Conservation (phyloP, 2,329 filamentous ascomycete genomes). For the Exserohilum rostratum region DNA sequence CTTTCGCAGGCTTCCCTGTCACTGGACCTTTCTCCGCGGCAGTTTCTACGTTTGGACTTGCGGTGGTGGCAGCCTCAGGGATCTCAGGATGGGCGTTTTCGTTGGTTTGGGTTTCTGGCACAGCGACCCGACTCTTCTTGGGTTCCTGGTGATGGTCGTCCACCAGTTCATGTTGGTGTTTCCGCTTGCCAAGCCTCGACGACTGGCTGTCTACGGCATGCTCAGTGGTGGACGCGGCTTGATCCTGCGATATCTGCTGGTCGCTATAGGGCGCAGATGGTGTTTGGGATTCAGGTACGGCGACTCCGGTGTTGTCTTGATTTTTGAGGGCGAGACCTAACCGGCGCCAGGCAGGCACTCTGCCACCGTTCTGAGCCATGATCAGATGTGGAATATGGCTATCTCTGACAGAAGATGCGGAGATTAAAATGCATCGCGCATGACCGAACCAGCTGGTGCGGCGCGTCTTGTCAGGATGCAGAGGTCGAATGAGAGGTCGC, state of each 20-base stretch:
- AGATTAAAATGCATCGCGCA: slow-evolving; percentile 38
- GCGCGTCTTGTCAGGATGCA: slow-evolving; percentile 26
- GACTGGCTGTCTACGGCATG: slow-evolving; percentile 32
- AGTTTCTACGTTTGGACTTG: slow-evolving; percentile 10
- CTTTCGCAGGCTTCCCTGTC: slow-evolving; percentile 26
- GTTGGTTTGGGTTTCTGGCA: slow-evolving; percentile 7
- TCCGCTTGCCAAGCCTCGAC: slow-evolving; percentile 47
- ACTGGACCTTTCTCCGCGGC: slow-evolving; percentile 11
- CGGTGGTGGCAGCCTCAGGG: slow-evolving; percentile 5
- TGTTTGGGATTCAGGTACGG: slow-evolving; percentile 27
- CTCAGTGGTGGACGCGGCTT: slow-evolving; percentile 19
- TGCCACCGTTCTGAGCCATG: slow-evolving; percentile 33
- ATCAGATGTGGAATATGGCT: slow-evolving; percentile 39
- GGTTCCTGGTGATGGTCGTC: slow-evolving; percentile 26
- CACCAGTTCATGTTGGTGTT: slow-evolving; percentile 38
- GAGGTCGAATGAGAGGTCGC: slow-evolving; percentile 44
- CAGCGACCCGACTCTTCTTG: slow-evolving; percentile 36
- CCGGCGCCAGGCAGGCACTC: slow-evolving; percentile 64
- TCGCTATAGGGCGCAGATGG: slow-evolving; percentile 19
- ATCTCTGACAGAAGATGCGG: slow-evolving; percentile 24
- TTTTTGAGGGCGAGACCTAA: slow-evolving; percentile 66
- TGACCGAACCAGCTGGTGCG: slow-evolving; percentile 44
- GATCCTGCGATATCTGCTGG: slow-evolving; percentile 9
- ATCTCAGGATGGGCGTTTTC: slow-evolving; percentile 2
- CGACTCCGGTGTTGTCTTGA: slow-evolving; percentile 49